Conservation (phyloP, 805 yeast species). For the Tetrapisispora phaffii region DNA sequence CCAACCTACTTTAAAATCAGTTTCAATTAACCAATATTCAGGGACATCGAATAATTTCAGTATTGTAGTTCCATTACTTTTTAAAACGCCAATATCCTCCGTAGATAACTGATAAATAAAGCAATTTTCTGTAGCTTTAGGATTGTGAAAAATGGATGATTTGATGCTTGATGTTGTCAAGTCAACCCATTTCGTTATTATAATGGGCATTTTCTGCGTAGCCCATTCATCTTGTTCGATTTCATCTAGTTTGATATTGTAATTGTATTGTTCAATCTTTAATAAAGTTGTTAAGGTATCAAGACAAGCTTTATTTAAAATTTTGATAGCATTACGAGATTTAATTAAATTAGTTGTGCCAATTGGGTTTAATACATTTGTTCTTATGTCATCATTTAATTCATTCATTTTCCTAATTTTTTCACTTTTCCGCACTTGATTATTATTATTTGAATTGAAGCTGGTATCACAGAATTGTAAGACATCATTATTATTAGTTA, state of each 20-base stretch:
- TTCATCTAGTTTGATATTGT: background rate
- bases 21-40: conserved; percentile 54
- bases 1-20: conserved; percentile 44
- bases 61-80: conserved; percentile 76
- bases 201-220: conserved; percentile 2
- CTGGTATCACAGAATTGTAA: background rate
- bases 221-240: background rate
- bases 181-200: conserved; percentile 92
- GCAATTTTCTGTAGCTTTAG: conserved; percentile 54
- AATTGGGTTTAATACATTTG: conserved; percentile 4
- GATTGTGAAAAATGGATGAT: background rate
- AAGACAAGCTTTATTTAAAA: conserved; percentile 37
- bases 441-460: background rate
- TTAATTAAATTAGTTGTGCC: conserved; percentile 29
- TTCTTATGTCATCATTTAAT: background rate
- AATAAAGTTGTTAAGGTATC: conserved; percentile 36
- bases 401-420: background rate
- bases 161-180: conserved; percentile 49
- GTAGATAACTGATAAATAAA: conserved; percentile 86
- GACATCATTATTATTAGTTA: background rate
- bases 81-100: conserved; percentile 82
- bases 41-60: conserved; percentile 57
- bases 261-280: conserved; percentile 26
- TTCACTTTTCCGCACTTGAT: background rate
- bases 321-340: conserved; percentile 29